Percentiles rank a stretch among this genome's conserved stretches.
phyloP scores from a whole-genome alignment of 83 land plant species.

The Diphasiastrum complanatum region DNA sequence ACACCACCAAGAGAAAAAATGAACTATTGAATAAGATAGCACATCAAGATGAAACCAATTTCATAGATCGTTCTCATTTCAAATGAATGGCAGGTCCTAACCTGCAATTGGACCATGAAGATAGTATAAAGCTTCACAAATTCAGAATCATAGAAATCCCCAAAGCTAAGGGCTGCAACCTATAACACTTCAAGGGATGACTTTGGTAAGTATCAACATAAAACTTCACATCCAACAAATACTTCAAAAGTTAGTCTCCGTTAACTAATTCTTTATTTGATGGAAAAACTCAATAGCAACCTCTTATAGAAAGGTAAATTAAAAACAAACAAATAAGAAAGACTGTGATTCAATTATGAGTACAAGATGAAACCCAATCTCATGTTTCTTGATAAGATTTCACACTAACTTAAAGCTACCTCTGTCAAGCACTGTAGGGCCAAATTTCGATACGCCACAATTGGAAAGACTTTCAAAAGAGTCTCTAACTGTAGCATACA shows the following conservation, averaged over 20 bases:
- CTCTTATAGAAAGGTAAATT: too few relatives aligned
- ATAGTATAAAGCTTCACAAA: constrained; percentile 77
- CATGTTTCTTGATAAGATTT: too few relatives aligned
- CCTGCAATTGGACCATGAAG: constrained; percentile 97
- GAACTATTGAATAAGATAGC: too few relatives aligned
- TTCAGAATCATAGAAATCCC: constrained; percentile 77
- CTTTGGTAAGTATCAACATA: neutral
- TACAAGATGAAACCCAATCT: too few relatives aligned
- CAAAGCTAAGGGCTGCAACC: constrained; percentile 88
- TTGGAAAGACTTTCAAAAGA: constrained; percentile 78
- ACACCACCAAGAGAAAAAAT: too few relatives aligned
- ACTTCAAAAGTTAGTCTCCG: neutral
- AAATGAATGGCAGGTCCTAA: constrained; percentile 13
- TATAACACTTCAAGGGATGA: too few relatives aligned
- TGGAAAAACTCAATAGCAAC: too few relatives aligned
- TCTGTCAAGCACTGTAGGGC: constrained; percentile 93
- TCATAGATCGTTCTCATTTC: too few relatives aligned
- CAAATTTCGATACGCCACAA: constrained; percentile 71
- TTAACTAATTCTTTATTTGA: too few relatives aligned
- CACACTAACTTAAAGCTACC: constrained; percentile 31
- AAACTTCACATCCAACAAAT: neutral
- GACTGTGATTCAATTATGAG: too few relatives aligned
- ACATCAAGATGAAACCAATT: too few relatives aligned
- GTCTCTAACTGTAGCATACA: constrained; percentile 61
- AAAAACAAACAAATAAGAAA: too few relatives aligned